phyloP scores from a whole-genome alignment of 2,329 filamentous ascomycete species.

The Stemphylium beticola region DNA sequence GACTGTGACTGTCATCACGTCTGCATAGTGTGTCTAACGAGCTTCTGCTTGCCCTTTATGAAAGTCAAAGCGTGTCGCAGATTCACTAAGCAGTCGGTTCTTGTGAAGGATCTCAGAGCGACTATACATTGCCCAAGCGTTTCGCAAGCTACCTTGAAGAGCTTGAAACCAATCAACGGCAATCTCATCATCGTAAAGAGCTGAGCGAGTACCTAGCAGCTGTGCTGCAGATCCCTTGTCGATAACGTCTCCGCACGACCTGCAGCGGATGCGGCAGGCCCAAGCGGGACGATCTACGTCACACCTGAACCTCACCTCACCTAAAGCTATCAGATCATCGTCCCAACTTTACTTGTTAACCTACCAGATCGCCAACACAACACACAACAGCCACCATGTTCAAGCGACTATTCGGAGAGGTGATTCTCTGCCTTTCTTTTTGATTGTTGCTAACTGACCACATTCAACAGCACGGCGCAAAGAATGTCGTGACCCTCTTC shows the following conservation, averaged over 20 bases:
- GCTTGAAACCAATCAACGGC: too few species aligned
- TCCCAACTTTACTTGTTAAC: slow-evolving; percentile 16
- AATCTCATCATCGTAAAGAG: not conserved
- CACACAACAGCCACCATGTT: slow-evolving; percentile 44
- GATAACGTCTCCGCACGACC: not conserved
- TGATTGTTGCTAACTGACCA: slow-evolving; percentile 20
- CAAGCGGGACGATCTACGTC: slow-evolving; percentile 35
- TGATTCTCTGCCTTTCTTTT: slow-evolving; percentile 17
- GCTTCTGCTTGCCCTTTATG: too few species aligned
- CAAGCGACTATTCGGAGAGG: slow-evolving; percentile 57
- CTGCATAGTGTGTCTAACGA: too few species aligned
- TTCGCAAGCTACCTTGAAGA: too few species aligned
- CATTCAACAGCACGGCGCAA: slow-evolving; percentile 51
- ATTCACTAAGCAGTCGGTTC: too few species aligned
- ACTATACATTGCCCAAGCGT: too few species aligned
- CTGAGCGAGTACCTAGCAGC: not conserved
- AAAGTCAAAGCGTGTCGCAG: too few species aligned
- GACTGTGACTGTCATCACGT: too few species aligned
- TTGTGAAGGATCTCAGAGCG: too few species aligned
- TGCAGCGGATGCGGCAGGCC: slow-evolving; percentile 12
- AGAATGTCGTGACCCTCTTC: slow-evolving; percentile 94
- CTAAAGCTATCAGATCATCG: slow-evolving; percentile 22
- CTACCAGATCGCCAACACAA: slow-evolving; percentile 9
- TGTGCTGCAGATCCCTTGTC: slow-evolving; percentile 3
- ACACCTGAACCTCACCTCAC: slow-evolving; percentile 30